A percentile compares a stretch with the other conserved stretches of the same genome.
phyloP scores from a whole-genome alignment of 2,329 filamentous ascomycete species.

The Cytospora mali region DNA sequence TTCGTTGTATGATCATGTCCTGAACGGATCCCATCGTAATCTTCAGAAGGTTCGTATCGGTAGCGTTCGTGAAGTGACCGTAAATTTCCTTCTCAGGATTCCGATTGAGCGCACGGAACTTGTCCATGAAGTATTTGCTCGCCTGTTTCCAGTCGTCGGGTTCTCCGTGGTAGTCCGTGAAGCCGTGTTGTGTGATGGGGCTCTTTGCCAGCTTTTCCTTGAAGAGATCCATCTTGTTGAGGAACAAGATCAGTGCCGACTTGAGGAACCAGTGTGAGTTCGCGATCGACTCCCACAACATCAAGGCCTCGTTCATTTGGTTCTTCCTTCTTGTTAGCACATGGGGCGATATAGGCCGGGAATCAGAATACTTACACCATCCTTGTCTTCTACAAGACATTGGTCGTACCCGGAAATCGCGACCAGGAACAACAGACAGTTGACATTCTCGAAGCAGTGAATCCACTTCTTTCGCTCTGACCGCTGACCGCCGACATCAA shows the following conservation, averaged over 20 bases:
- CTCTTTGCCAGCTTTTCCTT: conserved; percentile 72
- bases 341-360: conserved; percentile 7
- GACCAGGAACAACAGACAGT: conserved; percentile 88
- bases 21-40: conserved; percentile 86
- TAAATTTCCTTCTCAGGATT: conserved; percentile 66
- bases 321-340: conserved; percentile 56
- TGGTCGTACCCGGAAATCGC: conserved; percentile 97
- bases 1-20: conserved; percentile 85
- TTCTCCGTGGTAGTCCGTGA: conserved; percentile 77
- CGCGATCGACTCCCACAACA: conserved; percentile 84
- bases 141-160: conserved; percentile 72
- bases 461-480: conserved; percentile 98
- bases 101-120: conserved; percentile 76
- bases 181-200: conserved; percentile 72
- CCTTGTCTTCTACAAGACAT: conserved; percentile 93
- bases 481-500: conserved; percentile 88
- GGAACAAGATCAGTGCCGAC: conserved; percentile 79
- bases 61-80: conserved; percentile 64
- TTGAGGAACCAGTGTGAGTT: conserved; percentile 86
- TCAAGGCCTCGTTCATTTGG: conserved; percentile 88
- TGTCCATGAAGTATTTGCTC: conserved; percentile 80
- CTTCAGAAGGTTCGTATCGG: conserved; percentile 74
- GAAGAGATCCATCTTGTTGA: conserved; percentile 89
- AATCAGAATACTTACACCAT: conserved; percentile 67
- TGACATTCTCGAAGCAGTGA: conserved; percentile 93